Conservation (phyloP, 2,329 filamentous ascomycete species). For the Davidsoniella eucalypti region DNA sequence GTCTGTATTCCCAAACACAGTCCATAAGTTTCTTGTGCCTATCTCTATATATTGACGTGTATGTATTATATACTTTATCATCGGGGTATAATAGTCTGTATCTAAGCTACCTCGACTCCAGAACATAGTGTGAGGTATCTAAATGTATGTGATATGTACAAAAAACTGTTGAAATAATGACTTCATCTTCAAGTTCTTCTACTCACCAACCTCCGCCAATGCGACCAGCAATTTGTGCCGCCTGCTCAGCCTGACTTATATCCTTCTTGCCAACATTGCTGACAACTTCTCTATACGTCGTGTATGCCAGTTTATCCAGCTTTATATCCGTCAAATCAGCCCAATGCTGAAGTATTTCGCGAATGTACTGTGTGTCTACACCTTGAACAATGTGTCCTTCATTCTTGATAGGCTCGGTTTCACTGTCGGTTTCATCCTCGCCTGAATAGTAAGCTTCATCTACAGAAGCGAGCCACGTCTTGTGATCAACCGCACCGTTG, state of each 20-base stretch:
- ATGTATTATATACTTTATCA: no score
- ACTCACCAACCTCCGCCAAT: constrained; percentile 81
- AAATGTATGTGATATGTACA: not conserved
- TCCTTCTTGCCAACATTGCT: constrained; percentile 80
- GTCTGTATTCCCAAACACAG: no score
- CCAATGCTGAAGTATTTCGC: constrained; percentile 62
- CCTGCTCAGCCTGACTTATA: constrained; percentile 55
- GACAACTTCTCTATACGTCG: constrained; percentile 80
- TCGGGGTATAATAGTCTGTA: no score
- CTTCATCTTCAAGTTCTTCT: not conserved
- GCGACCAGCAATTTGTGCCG: constrained; percentile 76
- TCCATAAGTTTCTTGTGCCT: no score
- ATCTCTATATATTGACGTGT: no score
- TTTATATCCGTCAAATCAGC: constrained; percentile 51
- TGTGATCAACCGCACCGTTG: constrained; percentile 60
- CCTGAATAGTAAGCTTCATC: constrained; percentile 84
- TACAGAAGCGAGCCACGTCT: constrained; percentile 64
- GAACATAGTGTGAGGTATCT: not conserved
- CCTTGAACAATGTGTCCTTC: constrained; percentile 36
- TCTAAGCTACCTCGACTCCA: no score
- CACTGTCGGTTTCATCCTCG: constrained; percentile 40
- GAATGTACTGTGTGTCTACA: constrained; percentile 49
- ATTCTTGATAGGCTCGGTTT: not conserved
- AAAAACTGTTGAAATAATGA: not conserved
- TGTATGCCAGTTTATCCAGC: constrained; percentile 59